These are phyloP conservation scores for Blastocladiella britannica DNA, from an alignment of 192 early-diverging fungal genomes.

Conservation along the genomic window DNA sequence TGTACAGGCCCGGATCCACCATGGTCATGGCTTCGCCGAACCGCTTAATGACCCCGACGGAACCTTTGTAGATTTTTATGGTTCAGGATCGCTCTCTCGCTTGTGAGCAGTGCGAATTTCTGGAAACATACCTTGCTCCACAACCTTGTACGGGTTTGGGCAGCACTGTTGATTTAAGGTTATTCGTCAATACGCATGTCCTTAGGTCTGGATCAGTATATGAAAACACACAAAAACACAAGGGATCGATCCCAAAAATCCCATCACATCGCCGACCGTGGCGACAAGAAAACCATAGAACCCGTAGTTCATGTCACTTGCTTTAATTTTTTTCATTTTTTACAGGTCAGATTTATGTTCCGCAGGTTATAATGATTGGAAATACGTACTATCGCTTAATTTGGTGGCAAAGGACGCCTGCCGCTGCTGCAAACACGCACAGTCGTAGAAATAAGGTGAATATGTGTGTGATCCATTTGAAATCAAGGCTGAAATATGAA, in stretches of 20 bases:
- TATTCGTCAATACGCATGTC: not conserved
- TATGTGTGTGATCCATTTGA: too few species aligned
- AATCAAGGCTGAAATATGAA: too few species aligned
- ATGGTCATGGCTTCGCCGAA: not conserved
- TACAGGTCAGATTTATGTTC: too few species aligned
- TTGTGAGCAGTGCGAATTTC: too few species aligned
- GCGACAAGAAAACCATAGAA: not conserved
- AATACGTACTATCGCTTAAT: too few species aligned
- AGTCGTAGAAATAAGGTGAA: too few species aligned
- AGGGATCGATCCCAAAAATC: not conserved
- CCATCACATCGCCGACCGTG: not conserved
- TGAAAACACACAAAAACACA: not conserved
- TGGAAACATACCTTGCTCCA: not conserved
- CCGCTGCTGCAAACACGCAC: too few species aligned
- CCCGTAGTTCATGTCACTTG: not conserved
- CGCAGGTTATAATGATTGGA: too few species aligned
- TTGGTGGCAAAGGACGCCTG: too few species aligned
- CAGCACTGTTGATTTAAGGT: not conserved
- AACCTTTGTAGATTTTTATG: too few species aligned
- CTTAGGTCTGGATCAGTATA: not conserved
- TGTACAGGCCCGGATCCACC: conserved; percentile 32
- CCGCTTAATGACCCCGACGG: not conserved
- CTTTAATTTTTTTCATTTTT: too few species aligned
- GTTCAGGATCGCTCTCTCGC: too few species aligned
- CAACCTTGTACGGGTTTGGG: not conserved